Evolutionary conservation across 192 early-diverging fungal species (phyloP).

Genomic region (Podochytrium sp.): DNA sequence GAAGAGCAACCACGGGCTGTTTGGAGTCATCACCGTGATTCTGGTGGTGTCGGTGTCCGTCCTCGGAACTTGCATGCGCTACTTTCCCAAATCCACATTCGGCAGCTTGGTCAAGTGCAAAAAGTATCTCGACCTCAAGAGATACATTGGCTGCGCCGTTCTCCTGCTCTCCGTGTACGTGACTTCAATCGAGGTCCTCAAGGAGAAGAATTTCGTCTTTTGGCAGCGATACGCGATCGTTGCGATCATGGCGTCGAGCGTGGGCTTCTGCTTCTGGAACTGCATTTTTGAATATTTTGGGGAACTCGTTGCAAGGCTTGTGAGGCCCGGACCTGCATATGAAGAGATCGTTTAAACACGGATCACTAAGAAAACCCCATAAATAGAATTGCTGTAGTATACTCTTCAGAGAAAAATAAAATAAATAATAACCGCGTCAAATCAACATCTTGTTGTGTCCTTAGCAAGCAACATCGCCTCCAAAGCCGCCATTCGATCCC

Average conservation of each 20-base stretch:
- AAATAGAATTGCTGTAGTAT: too few species aligned
- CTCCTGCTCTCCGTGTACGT: not conserved
- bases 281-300: not conserved
- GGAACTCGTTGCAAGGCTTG: not conserved
- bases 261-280: slow-evolving; percentile 10
- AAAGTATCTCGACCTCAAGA: not conserved
- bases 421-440: too few species aligned
- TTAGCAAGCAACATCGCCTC: too few species aligned
- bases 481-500: too few species aligned
- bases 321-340: not conserved
- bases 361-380: too few species aligned
- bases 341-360: not conserved
- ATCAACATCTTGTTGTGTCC: too few species aligned
- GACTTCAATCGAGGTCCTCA: not conserved
- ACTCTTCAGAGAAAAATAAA: too few species aligned
- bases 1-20: not conserved
- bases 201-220: not conserved
- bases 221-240: not conserved
- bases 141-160: not conserved
- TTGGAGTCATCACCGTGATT: slow-evolving; percentile 1
- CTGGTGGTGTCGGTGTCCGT: not conserved
- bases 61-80: not conserved
- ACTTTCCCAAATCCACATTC: slow-evolving; percentile 1
- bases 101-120: not conserved
- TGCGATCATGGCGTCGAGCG: not conserved